Base-by-base conservation (phyloP, 805 yeast genomes). In the Candida namnaoensis region DNA sequence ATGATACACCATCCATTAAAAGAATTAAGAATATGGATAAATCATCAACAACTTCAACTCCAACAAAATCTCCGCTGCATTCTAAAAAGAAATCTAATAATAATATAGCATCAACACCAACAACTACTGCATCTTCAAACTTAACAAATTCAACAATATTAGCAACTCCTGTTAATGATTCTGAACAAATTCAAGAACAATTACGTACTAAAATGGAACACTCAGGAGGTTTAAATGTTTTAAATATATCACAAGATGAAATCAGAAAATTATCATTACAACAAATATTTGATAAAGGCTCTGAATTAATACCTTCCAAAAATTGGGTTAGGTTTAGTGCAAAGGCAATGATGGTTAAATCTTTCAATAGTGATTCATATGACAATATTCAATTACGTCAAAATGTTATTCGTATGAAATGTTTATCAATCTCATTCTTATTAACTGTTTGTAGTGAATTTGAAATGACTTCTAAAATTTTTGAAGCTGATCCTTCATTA, bases 401-500 rank as follows among this genome's bases (percentile, higher is more conserved):
- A 34, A 68, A 76, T 43, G 66, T 88, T 14, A 69, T 84, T 6
- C 69, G 75, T 23, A 66, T 80, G 38, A 85, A 87, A 56, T 75
- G 86, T 50, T 63, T 75, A 40, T 76, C 95, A 1, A 67, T 83
- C 37, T 84, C 85, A 0, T 76, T 80, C 47, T 68, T 79, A 2
- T 72, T 80, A 15, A 71, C 80, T 36, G 69, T 77, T 42, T 74
- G 72, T 46, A 64, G 70, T 7, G 78, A 80, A 38, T 74, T 76
- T 37, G 76, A 69, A 41, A 73, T 84, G 23, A 76, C 82, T 7
- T 71, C 87, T 11, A 69, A 77, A 41, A 65, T 88, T 11, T 78
- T 85, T 50, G 88, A 82, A 45, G 66, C 78, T 2, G 90, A 86
- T 52, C 82, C 95, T 7, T 76, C 80, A 46, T 64, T 85, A 13